These are phyloP conservation scores for Eucalyptus lansdowneana DNA, from an alignment of 345 rosid species.

Conservation along the genomic window DNA sequence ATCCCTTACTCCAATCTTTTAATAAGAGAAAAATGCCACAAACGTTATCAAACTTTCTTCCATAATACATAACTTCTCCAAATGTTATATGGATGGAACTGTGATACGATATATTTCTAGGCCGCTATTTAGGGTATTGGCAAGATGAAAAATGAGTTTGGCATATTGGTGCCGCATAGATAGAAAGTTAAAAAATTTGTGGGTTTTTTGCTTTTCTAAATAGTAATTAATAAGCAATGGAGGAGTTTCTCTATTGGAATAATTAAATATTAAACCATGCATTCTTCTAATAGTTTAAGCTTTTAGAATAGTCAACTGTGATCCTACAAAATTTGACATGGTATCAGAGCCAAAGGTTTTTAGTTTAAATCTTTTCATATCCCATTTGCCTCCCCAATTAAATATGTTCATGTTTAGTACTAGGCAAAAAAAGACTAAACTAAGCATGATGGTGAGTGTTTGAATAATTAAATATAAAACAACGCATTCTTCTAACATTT, in stretches of 20 bases:
- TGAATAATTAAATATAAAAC: no score
- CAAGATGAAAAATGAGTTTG: no score
- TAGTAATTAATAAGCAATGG: not conserved
- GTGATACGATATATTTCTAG: not conserved
- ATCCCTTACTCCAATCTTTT: not conserved
- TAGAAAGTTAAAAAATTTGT: accelerated
- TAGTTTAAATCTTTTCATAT: accelerated
- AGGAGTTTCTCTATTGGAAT: not conserved
- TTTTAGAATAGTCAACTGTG: no score
- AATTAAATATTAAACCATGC: no score
- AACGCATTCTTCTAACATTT: no score
- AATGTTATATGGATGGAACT: not conserved
- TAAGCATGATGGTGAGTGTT: no score
- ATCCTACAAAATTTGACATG: no score
- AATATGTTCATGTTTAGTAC: no score
- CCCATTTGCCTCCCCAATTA: no score
- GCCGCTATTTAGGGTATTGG: no score
- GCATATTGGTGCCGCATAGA: no score
- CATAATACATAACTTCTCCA: not conserved
- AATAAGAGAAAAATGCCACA: not conserved
- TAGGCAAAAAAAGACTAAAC: no score
- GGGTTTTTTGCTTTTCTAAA: not conserved
- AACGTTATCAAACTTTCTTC: accelerated
- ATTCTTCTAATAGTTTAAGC: accelerated
- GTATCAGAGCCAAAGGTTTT: accelerated